Evolutionary conservation across 2,329 filamentous ascomycete genomes (phyloP), one percentile per base, ranked within the genome.

Genomic region (Nemania diffusa): DNA sequence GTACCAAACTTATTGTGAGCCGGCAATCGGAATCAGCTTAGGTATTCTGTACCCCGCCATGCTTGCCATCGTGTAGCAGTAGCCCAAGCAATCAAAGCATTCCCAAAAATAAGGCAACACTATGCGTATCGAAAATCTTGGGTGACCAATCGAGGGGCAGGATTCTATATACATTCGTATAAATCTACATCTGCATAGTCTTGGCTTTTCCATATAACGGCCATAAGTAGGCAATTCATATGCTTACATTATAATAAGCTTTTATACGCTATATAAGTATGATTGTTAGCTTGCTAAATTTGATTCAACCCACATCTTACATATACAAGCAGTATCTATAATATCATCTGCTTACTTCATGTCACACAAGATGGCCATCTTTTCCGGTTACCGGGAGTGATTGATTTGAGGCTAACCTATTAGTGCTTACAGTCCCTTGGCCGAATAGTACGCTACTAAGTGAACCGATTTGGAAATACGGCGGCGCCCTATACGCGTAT

Each of bases 51-150:
- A 37, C 34, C 52, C 52, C 52, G 22, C 52, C n/a, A n/a, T n/a
- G n/a, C 37, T 26, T 29, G 15, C 2, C 22, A 1, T 57, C 34
- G 34, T 57, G 55, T 57, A 57, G 26, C 55, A 34, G 11, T 40
- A 17, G 17, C 37, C 37, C 17, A 40, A 40, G 37, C 8, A 11
- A 40, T 40, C 5, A 40, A 17, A 15, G 11, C 37, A 40, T 17
- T 57, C 40, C 53, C 40, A 46, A 57, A 57, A 57, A 57, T 57
- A 57, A 37, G 34, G 2, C 24, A 24, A 56, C 15, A 27, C 34
- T 29, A 24, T 15, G 15, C 13, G 26, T 42, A 42, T 13, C 13
- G 34, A 42, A 37, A 17, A 40, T 15, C 37, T 17, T 5, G 2
- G 6, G 37, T 40, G 15, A 15, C 13, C 15, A 40, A 40, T 13